A percentile compares a stretch with the other conserved stretches of the same genome.
Conservation (phyloP, 495 filamentous ascomycete species). For the Penicillium turbatum region DNA sequence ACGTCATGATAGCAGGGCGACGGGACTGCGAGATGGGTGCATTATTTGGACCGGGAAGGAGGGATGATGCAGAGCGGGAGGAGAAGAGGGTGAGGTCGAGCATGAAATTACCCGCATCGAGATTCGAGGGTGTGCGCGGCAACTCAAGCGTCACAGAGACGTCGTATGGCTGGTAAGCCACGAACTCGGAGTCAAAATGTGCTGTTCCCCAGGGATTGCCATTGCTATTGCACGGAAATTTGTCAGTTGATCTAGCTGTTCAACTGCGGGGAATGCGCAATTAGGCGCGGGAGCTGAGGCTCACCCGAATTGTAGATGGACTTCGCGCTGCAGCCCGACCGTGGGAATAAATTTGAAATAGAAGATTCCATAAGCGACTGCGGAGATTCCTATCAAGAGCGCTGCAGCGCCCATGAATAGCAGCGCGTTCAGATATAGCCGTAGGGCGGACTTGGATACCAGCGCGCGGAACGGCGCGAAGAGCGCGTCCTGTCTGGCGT, state of each 20-base stretch:
- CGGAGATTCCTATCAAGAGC: slow-evolving; percentile 58
- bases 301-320: slow-evolving; percentile 81
- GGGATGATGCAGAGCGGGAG: slow-evolving; percentile 30
- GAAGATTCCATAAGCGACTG: slow-evolving; percentile 67
- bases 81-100: slow-evolving; percentile 65
- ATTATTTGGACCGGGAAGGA: slow-evolving; percentile 19
- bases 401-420: slow-evolving; percentile 57
- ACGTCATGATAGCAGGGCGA: slow-evolving; percentile 64
- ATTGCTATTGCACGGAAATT: slow-evolving; percentile 22
- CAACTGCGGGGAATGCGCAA: neutral
- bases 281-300: slow-evolving; percentile 9
- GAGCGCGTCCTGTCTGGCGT: slow-evolving; percentile 30
- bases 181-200: slow-evolving; percentile 36
- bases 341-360: slow-evolving; percentile 81
- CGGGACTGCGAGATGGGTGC: slow-evolving; percentile 44
- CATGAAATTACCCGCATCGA: slow-evolving; percentile 85
- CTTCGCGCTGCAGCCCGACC: slow-evolving; percentile 55
- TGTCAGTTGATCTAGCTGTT: neutral
- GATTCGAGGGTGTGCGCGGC: slow-evolving; percentile 53
- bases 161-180: slow-evolving; percentile 53
- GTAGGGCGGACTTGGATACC: slow-evolving; percentile 61
- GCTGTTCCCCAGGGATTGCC: slow-evolving; percentile 43
- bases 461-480: slow-evolving; percentile 40
- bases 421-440: slow-evolving; percentile 66
- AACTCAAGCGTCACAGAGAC: slow-evolving; percentile 71